Evolutionary conservation across 768 basidiomycete species (phyloP), one percentile per base, ranked within the genome.

Genomic region (Tylopilus rubrobrunneus): DNA sequence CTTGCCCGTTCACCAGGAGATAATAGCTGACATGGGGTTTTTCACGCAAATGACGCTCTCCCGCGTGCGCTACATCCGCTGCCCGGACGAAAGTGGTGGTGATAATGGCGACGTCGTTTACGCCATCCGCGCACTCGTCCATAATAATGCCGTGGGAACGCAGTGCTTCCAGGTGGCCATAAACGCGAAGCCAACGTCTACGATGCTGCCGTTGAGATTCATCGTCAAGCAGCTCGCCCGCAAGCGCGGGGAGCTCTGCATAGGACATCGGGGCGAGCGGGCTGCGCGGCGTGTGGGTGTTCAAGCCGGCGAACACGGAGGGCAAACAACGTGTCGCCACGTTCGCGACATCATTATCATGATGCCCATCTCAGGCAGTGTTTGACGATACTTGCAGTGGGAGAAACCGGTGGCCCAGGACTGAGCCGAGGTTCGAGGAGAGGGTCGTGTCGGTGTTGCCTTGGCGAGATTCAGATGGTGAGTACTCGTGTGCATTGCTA

Each of bases 141-240:
- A 66, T 51, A 66, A 70, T 49, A 41, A 60, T 9, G 49, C 64
- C 12, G 74, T 71, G 58, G 79, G 79, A 5, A 71, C 81, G 14
- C 78, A 76, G 50, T 71, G 75, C 48, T 83, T 66, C 52, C 48
- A 65, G 28, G 65, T 80, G 15, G 51, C 60, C 21, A 25, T 54
- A 11, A 28, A 21, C 5, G n/a, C 21, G 29, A 7, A 28, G 21
- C 51, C 44, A 14, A 6, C 8, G 29, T 27, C 51, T 6, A 19
- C 25, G 25, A 5, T 25, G 2, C 29, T 28, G 28, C 21, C 31
- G 21, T 23, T 28, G 1, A 10, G 29, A 31, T 31, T 31, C 29
- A 7, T 10, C 4, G 28, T 52, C 28, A 8, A 7, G 12, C 6
- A 46, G 6, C 19, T 39, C 45, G 44, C 8, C 11, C 5, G 8